Conservation (phyloP, 176 grass and related monocot species). For the Zoysia japonica region DNA sequence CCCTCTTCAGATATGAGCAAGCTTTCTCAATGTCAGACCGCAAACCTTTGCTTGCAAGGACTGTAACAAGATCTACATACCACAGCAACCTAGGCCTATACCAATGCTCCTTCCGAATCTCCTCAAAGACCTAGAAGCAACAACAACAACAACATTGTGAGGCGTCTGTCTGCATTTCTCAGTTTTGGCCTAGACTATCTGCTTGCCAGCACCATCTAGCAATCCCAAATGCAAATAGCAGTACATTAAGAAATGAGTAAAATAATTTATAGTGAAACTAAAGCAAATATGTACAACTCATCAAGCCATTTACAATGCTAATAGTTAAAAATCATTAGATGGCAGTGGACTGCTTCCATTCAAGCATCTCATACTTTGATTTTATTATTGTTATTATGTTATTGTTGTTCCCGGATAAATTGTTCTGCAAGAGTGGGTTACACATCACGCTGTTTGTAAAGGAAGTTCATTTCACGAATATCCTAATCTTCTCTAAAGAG, state of each 20-base stretch:
- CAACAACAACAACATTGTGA: conserved; percentile 38
- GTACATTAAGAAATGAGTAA: not conserved
- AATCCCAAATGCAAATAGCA: conserved; percentile 23
- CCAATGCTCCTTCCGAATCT: conserved; percentile 84
- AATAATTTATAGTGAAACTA: not conserved
- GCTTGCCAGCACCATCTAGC: conserved; percentile 33
- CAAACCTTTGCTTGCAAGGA: conserved; percentile 62
- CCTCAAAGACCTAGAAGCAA: conserved; percentile 72
- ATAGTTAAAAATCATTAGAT: conserved; percentile 6
- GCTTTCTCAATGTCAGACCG: conserved; percentile 51
- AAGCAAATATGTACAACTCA: not conserved
- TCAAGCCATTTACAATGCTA: not conserved
- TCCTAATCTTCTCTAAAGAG: not conserved
- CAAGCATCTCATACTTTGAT: not conserved
- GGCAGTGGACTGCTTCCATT: not conserved
- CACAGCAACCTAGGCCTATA: conserved; percentile 66
- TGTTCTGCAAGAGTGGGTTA: not conserved
- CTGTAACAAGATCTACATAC: conserved; percentile 69
- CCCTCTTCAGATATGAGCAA: conserved; percentile 73
- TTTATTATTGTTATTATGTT: not conserved
- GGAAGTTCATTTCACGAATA: not conserved
- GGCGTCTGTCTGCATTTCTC: conserved; percentile 38
- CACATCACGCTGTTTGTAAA: not conserved
- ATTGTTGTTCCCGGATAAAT: no score
- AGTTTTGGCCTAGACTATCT: conserved; percentile 27